Evolutionary conservation across 2,329 filamentous ascomycete genomes (phyloP).

Genomic region (Aspergillus alliaceus): DNA sequence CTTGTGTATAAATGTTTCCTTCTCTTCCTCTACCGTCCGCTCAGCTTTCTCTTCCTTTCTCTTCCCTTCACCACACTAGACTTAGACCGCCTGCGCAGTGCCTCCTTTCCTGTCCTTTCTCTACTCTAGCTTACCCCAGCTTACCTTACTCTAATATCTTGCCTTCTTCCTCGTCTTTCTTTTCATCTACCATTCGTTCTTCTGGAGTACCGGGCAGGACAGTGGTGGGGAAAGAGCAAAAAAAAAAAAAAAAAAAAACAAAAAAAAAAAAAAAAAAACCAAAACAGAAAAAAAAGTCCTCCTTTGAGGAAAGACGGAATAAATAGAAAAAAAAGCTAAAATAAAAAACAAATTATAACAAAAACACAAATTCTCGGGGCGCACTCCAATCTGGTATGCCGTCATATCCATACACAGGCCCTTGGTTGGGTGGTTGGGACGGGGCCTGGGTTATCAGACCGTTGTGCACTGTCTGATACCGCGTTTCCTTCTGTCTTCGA

Average conservation of each 20-base stretch:
- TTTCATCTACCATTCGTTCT: not conserved
- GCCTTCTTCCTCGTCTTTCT: too few species aligned
- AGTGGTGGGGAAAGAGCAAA: not conserved
- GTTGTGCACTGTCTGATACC: constrained; percentile 4
- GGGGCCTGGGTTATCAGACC: constrained; percentile 19
- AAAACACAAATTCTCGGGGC: not conserved
- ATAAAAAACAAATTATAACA: not conserved
- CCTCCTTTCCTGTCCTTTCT: not conserved
- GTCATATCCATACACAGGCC: not conserved
- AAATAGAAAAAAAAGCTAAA: too few species aligned
- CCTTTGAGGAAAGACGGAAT: too few species aligned
- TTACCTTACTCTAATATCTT: too few species aligned
- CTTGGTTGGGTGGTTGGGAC: constrained; percentile 19
- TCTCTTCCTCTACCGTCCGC: too few species aligned
- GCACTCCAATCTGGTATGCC: not conserved
- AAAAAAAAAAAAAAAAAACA: too few species aligned
- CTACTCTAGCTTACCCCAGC: not conserved
- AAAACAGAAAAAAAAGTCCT: too few species aligned
- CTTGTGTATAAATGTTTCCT: not conserved
- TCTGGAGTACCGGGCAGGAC: not conserved
- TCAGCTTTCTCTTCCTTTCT: not conserved
- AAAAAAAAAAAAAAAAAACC: too few species aligned
- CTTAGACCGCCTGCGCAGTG: not conserved
- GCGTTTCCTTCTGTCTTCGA: not conserved
- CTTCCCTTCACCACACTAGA: not conserved